A percentile compares a stretch with the other conserved stretches of the same genome.
Evolutionary conservation across 805 yeast species (phyloP).

Genomic region (Pichia californica): DNA sequence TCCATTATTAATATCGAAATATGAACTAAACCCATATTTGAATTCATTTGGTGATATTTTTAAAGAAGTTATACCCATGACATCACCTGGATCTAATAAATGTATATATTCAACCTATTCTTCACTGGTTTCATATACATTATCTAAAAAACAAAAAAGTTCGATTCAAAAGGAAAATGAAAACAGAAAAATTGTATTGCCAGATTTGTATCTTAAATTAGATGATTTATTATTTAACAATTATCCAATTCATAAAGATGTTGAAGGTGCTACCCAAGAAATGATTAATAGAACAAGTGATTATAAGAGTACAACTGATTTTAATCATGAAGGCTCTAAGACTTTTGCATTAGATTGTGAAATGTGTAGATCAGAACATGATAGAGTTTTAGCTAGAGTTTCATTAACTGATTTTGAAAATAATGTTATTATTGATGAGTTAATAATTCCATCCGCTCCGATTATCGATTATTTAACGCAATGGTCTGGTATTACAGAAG

Average conservation of each 20-base stretch:
- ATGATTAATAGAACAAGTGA: slow-evolving; percentile 16
- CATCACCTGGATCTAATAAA: slow-evolving; percentile 62
- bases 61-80: slow-evolving; percentile 39
- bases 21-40: slow-evolving; percentile 17
- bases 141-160: slow-evolving; percentile 50
- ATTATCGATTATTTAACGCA: slow-evolving; percentile 77
- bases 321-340: slow-evolving; percentile 53
- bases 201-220: slow-evolving; percentile 46
- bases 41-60: slow-evolving; percentile 36
- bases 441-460: slow-evolving; percentile 69
- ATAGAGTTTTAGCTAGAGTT: slow-evolving; percentile 68
- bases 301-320: slow-evolving; percentile 50
- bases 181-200: slow-evolving; percentile 35
- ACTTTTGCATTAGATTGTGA: slow-evolving; percentile 90
- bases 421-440: slow-evolving; percentile 57
- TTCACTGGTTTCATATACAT: slow-evolving; percentile 50
- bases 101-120: slow-evolving; percentile 46
- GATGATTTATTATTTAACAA: slow-evolving; percentile 43
- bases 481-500: slow-evolving; percentile 84
- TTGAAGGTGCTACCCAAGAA: slow-evolving; percentile 19
- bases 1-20: slow-evolving; percentile 11
- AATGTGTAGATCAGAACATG: slow-evolving; percentile 65
- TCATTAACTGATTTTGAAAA: slow-evolving; percentile 64
- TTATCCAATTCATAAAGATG: slow-evolving; percentile 50
- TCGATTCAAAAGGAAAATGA: slow-evolving; percentile 30